phyloP scores from a whole-genome alignment of 495 filamentous ascomycete genomes.

The Elaphomyces granulatus region DNA sequence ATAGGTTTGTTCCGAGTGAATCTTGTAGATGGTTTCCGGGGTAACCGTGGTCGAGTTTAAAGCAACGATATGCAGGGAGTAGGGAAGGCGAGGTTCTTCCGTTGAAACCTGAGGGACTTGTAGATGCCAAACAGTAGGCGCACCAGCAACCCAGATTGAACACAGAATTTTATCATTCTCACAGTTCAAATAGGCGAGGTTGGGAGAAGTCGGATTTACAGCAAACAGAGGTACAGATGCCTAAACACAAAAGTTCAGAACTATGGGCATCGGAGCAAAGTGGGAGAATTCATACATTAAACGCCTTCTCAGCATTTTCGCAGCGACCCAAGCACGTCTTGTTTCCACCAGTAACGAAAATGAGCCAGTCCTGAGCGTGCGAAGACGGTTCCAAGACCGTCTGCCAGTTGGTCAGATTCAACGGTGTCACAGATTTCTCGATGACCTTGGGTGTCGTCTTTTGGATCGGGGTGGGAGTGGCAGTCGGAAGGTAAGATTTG shows the following conservation, averaged over 20 bases:
- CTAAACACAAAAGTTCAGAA: slow-evolving; percentile 16
- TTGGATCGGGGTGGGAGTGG: slow-evolving; percentile 28
- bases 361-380: slow-evolving; percentile 62
- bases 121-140: slow-evolving; percentile 59
- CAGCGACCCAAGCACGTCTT: slow-evolving; percentile 69
- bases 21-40: slow-evolving; percentile 43
- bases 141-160: slow-evolving; percentile 60
- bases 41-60: slow-evolving; percentile 54
- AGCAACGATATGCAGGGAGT: slow-evolving; percentile 40
- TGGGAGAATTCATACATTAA: slow-evolving; percentile 33
- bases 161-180: slow-evolving; percentile 68
- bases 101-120: slow-evolving; percentile 46
- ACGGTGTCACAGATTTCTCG: slow-evolving; percentile 38
- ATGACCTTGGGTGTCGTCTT: slow-evolving; percentile 40
- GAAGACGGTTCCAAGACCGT: slow-evolving; percentile 47
- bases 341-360: slow-evolving; percentile 72
- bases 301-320: slow-evolving; percentile 35
- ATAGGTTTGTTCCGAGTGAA: slow-evolving; percentile 49
- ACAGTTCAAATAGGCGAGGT: slow-evolving; percentile 64
- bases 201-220: slow-evolving; percentile 47
- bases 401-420: slow-evolving; percentile 64
- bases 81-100: slow-evolving; percentile 25
- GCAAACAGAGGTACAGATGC: slow-evolving; percentile 57
- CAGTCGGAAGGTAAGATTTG: slow-evolving; percentile 43
- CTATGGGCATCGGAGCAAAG: neutral